Conservation (phyloP, 2,329 filamentous ascomycete species). For the Dendryphion nanum region DNA sequence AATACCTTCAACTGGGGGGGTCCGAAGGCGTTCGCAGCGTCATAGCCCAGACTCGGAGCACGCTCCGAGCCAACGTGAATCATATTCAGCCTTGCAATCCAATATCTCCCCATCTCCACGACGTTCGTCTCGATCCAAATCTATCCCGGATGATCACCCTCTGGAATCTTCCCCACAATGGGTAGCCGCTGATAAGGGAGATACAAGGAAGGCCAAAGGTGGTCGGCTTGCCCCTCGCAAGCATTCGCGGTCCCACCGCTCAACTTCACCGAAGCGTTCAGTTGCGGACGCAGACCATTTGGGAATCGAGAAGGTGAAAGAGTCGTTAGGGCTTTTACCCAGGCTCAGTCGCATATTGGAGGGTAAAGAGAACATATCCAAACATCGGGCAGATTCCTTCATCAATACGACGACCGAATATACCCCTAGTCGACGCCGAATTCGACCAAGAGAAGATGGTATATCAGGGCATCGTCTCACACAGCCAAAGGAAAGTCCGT, state of each 20-base stretch:
- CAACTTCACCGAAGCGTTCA: constrained; percentile 10
- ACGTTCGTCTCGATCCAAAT: constrained; percentile 24
- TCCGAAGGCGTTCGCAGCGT: constrained; percentile 16
- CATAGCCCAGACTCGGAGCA: constrained; percentile 16
- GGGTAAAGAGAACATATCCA: constrained; percentile 26
- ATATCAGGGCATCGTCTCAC: constrained; percentile 24
- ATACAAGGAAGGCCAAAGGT: constrained; percentile 18
- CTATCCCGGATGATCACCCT: constrained; percentile 17
- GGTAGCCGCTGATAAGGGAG: constrained; percentile 21
- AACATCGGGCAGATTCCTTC: constrained; percentile 21
- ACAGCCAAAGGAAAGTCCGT: constrained; percentile 32
- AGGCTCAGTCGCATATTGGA: constrained; percentile 43
- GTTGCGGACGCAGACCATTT: constrained; percentile 15
- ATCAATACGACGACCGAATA: constrained; percentile 15
- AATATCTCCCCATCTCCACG: constrained; percentile 16
- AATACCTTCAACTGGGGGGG: constrained; percentile 22
- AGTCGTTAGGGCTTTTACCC: constrained; percentile 36
- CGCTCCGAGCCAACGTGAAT: constrained; percentile 13
- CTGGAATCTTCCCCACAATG: constrained; percentile 17
- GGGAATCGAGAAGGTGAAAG: constrained; percentile 14
- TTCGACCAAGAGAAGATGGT: constrained; percentile 19
- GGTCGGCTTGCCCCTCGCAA: constrained; percentile 21
- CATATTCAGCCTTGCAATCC: constrained; percentile 9
- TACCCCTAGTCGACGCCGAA: constrained; percentile 11
- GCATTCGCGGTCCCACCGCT: constrained; percentile 8